These are phyloP conservation scores for Symbiodinium natans DNA, from an alignment of 73 alveolate genomes.

Conservation along the genomic window DNA sequence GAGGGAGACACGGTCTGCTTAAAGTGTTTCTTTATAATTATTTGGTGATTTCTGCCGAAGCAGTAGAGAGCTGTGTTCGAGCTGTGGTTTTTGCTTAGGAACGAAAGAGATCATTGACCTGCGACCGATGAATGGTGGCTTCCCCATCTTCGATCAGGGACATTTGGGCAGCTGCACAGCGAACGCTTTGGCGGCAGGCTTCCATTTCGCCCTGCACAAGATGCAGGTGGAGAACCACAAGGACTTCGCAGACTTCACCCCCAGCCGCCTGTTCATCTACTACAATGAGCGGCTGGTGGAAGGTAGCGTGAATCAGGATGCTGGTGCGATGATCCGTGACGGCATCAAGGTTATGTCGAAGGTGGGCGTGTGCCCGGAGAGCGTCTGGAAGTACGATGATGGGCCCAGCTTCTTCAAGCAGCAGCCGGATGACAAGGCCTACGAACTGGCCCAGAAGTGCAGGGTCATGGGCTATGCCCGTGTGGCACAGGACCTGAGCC, in stretches of 20 bases:
- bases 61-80: no score
- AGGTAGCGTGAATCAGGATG: conserved; percentile 77
- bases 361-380: conserved; percentile 28
- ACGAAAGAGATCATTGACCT: conserved; percentile 30
- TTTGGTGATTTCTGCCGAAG: no score
- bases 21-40: no score
- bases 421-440: conserved; percentile 31
- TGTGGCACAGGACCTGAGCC: conserved; percentile 45
- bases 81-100: neutral
- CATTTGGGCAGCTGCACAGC: neutral
- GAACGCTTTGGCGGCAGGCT: neutral
- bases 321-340: conserved; percentile 82
- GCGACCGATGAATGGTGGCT: conserved; percentile 81
- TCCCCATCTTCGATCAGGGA: conserved; percentile 77
- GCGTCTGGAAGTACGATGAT: conserved; percentile 45
- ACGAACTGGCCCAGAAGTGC: conserved; percentile 54
- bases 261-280: conserved; percentile 73
- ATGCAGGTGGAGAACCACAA: neutral
- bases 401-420: conserved; percentile 26
- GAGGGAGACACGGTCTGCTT: no score
- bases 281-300: conserved; percentile 68
- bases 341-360: conserved; percentile 31
- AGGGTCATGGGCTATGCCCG: conserved; percentile 64
- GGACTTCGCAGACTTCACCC: conserved; percentile 70
- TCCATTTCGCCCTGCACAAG: neutral